Evolutionary conservation across 2,329 filamentous ascomycete species (phyloP).

Genomic region (Rutstroemia sp.): DNA sequence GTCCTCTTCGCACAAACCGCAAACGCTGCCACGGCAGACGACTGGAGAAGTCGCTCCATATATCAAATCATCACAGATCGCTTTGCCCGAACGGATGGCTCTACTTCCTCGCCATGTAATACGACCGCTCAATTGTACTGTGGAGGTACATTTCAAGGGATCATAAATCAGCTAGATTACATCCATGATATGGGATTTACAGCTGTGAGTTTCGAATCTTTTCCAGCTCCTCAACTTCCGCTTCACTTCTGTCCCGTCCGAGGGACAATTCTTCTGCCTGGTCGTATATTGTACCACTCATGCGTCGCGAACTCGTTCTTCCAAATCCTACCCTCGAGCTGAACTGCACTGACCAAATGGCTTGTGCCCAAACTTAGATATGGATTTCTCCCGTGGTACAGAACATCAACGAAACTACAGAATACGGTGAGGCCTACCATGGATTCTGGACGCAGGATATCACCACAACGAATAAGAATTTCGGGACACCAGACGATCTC

Average conservation of each 20-base stretch:
- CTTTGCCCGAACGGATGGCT: constrained; percentile 31
- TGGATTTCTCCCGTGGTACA: constrained; percentile 38
- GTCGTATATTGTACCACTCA: background rate
- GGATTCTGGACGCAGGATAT: constrained; percentile 39
- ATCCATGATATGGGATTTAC: constrained; percentile 35
- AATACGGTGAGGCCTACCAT: constrained; percentile 35
- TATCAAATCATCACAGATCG: constrained; percentile 37
- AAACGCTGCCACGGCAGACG: constrained; percentile 14
- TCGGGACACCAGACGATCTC: constrained; percentile 52
- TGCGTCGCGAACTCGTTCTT: background rate
- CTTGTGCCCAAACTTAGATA: constrained; percentile 5
- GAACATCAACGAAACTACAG: constrained; percentile 32
- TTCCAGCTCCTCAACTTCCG: background rate
- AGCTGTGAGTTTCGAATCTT: constrained; percentile 17
- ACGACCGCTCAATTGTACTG: constrained; percentile 32
- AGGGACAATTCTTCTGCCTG: background rate
- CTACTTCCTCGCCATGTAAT: constrained; percentile 26
- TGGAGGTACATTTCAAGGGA: constrained; percentile 38
- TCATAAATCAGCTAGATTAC: constrained; percentile 39
- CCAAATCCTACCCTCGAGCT: background rate
- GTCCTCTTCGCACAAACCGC: background rate
- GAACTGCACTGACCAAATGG: background rate
- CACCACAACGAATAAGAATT: constrained; percentile 47
- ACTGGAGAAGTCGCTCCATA: constrained; percentile 33
- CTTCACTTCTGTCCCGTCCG: background rate